These are phyloP conservation scores for Fusarium algeriense DNA, from an alignment of 2,329 filamentous ascomycete genomes.

Conservation along the genomic window DNA sequence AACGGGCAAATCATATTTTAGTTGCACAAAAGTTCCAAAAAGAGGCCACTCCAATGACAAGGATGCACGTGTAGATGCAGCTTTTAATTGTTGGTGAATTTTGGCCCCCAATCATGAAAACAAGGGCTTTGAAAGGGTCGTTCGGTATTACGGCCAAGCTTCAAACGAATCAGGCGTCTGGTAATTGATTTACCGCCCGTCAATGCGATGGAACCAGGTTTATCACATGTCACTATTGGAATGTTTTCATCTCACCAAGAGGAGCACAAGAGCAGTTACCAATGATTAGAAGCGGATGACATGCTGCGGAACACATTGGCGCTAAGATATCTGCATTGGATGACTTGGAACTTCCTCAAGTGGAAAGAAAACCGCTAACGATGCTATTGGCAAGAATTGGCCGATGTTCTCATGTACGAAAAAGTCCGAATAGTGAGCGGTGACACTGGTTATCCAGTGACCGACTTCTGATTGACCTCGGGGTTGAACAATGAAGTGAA, in stretches of 20 bases:
- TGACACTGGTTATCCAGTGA: too few relatives aligned
- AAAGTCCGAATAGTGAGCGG: not conserved
- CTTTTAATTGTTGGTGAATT: not conserved
- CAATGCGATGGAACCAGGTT: rapidly evolving
- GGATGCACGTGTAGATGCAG: not conserved
- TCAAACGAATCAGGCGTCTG: not conserved
- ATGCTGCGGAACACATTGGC: not conserved
- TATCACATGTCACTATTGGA: not conserved
- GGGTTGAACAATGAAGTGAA: not conserved
- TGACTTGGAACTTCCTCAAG: not conserved
- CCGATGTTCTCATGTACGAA: rapidly evolving
- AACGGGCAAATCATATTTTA: conserved; percentile 6
- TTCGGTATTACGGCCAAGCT: not conserved
- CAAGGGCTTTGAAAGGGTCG: not conserved
- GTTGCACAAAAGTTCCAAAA: conserved; percentile 8
- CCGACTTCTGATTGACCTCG: too few relatives aligned
- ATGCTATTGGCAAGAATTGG: rapidly evolving
- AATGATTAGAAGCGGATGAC: not conserved
- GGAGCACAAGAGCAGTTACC: not conserved
- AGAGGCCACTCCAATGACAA: conserved; percentile 18
- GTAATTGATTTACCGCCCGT: too few relatives aligned
- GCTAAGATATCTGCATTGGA: not conserved
- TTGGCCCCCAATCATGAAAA: not conserved
- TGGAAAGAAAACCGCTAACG: rapidly evolving
- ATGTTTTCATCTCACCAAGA: rapidly evolving